Conservation (phyloP, 2,329 filamentous ascomycete species). For the Emmonsia crescens region DNA sequence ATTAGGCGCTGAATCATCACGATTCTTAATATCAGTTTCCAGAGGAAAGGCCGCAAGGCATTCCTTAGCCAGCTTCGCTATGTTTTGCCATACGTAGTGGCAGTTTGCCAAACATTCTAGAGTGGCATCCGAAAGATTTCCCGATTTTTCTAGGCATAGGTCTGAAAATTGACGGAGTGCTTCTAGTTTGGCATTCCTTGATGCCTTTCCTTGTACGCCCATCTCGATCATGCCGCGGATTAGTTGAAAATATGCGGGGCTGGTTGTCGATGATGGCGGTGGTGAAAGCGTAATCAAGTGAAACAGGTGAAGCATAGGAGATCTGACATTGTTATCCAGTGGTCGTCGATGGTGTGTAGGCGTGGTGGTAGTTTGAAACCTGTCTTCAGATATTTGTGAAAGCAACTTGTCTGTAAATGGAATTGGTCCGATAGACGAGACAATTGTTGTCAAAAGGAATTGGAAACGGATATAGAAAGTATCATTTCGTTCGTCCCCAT, state of each 20-base stretch:
- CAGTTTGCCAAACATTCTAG: conserved; percentile 1
- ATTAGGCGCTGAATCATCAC: conserved; percentile 45
- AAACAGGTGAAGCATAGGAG: conserved; percentile 31
- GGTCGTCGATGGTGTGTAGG: conserved; percentile 24
- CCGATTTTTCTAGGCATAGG: conserved; percentile 15
- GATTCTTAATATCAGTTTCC: conserved; percentile 28
- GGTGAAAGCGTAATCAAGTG: conserved; percentile 21
- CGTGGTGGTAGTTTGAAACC: conserved; percentile 38
- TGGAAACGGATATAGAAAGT: conserved; percentile 40
- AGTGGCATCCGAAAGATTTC: not conserved
- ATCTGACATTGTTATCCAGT: conserved; percentile 21
- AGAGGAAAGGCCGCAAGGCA: conserved; percentile 33
- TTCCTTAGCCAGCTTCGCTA: conserved; percentile 23
- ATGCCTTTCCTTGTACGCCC: conserved; percentile 24
- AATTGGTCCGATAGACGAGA: conserved; percentile 40
- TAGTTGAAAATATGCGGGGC: conserved; percentile 20
- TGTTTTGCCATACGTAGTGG: conserved; percentile 26
- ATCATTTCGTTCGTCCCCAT: conserved; percentile 19
- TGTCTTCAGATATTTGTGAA: conserved; percentile 44
- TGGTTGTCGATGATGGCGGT: conserved; percentile 11
- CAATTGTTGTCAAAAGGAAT: conserved; percentile 41
- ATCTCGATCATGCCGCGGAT: conserved; percentile 23
- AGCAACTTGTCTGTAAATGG: conserved; percentile 42
- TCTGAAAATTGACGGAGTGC: conserved; percentile 29
- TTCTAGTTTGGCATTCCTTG: conserved; percentile 28